Conservation (phyloP, 1,284 basidiomycete species). For the Athelia sp. region DNA sequence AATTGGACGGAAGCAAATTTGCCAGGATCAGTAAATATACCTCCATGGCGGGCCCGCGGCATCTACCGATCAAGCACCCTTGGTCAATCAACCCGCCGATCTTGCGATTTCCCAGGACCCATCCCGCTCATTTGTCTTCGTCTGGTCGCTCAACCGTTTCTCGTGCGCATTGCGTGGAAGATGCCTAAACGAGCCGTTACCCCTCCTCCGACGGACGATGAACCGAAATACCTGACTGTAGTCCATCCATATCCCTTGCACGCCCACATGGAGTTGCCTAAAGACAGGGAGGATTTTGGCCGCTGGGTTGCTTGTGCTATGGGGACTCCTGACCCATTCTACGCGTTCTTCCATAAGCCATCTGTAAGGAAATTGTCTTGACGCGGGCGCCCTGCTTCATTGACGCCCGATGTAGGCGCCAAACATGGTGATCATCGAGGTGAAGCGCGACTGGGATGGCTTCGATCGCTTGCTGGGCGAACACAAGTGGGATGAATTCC, state of each 20-base stretch:
- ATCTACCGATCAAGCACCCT: too few species aligned
- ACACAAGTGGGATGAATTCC: conserved; percentile 57
- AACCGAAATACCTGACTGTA: conserved; percentile 54
- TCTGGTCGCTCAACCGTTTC: too few species aligned
- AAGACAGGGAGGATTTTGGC: conserved; percentile 46
- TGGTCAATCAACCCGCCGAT: too few species aligned
- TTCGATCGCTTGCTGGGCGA: conserved; percentile 52
- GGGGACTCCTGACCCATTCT: conserved; percentile 43
- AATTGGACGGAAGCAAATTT: too few species aligned
- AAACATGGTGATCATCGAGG: conserved; percentile 62
- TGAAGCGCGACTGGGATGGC: conserved; percentile 33
- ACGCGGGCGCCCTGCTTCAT: conserved; percentile 51
- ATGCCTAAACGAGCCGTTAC: conserved; percentile 59
- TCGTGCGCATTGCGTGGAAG: neutral
- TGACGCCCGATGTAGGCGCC: conserved; percentile 44
- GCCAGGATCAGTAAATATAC: too few species aligned
- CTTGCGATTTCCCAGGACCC: too few species aligned
- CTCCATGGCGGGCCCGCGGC: too few species aligned
- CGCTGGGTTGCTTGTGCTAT: conserved; percentile 62
- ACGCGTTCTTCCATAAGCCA: conserved; percentile 59
- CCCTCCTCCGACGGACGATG: conserved; percentile 52
- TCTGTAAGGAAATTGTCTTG: conserved; percentile 36
- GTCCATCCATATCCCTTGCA: conserved; percentile 57
- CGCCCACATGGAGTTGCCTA: conserved; percentile 45
- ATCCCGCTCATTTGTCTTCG: too few species aligned